A percentile compares a stretch with the other conserved stretches of the same genome.
phyloP scores from a whole-genome alignment of 495 filamentous ascomycete species.

The Podospora didyma region DNA sequence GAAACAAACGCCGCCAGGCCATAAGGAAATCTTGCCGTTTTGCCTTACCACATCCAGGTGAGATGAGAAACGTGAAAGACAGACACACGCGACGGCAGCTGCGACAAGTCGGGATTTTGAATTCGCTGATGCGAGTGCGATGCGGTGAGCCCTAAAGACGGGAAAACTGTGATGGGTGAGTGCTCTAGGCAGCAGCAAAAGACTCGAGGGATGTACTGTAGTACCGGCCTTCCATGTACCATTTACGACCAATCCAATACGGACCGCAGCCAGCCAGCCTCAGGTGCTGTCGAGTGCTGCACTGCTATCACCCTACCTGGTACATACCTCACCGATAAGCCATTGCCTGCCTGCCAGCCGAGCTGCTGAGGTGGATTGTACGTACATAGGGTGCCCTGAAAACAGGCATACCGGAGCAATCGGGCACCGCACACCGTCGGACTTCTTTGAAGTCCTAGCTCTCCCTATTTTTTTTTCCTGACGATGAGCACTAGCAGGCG shows the following conservation, averaged over 20 bases:
- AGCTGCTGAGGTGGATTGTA: background rate
- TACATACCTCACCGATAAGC: background rate
- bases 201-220: no score
- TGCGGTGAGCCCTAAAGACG: no score
- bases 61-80: no score
- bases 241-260: slow-evolving; percentile 9
- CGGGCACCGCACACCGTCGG: background rate
- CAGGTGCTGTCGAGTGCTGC: background rate
- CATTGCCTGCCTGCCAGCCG: background rate
- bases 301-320: background rate
- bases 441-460: background rate
- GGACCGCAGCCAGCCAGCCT: background rate
- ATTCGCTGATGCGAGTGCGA: background rate
- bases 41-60: no score
- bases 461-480: background rate
- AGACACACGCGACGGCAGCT: no score
- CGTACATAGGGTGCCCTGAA: background rate
- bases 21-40: no score
- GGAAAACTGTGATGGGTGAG: no score
- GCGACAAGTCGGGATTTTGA: background rate
- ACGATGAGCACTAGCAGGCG: background rate
- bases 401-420: background rate
- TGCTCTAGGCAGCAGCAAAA: no score
- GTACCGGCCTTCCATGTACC: slow-evolving; percentile 3
- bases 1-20: background rate